phyloP scores from a whole-genome alignment of 805 yeast genomes.

The Suhomyces pyralidae region DNA sequence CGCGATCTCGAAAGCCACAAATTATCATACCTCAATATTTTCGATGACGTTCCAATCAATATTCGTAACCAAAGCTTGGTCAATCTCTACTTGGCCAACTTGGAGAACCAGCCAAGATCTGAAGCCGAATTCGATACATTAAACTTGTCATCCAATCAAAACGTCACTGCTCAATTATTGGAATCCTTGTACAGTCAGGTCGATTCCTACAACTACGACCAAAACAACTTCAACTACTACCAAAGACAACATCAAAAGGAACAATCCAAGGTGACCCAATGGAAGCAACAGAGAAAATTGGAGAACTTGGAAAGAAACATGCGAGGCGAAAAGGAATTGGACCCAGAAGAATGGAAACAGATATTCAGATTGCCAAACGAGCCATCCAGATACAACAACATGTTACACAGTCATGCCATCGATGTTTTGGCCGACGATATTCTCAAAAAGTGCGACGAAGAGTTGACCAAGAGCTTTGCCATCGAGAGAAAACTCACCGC shows the following conservation, averaged over 20 bases:
- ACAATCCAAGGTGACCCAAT: conserved; percentile 62
- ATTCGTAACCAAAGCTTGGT: conserved; percentile 69
- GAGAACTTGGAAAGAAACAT: conserved; percentile 63
- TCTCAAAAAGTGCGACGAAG: conserved; percentile 67
- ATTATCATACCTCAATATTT: conserved; percentile 60
- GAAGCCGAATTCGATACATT: conserved; percentile 34
- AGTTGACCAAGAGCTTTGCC: conserved; percentile 60
- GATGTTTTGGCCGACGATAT: conserved; percentile 68
- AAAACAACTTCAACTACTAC: conserved; percentile 75
- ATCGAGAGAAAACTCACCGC: conserved; percentile 50
- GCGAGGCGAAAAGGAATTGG: conserved; percentile 52
- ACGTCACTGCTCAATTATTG: conserved; percentile 46
- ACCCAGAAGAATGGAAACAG: conserved; percentile 60
- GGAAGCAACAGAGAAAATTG: conserved; percentile 67
- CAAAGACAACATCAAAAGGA: conserved; percentile 76
- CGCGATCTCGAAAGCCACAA: conserved; percentile 59
- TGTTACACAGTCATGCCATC: conserved; percentile 65
- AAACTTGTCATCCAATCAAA: conserved; percentile 42
- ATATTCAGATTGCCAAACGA: conserved; percentile 66
- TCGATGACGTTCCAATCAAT: conserved; percentile 67
- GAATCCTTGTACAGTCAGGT: conserved; percentile 66
- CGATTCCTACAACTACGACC: conserved; percentile 74
- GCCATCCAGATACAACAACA: conserved; percentile 71
- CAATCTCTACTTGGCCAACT: conserved; percentile 47
- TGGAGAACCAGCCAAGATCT: conserved; percentile 15